Conservation (phyloP, 148 eudicot genomes). For the Gaultheria prostrata region DNA sequence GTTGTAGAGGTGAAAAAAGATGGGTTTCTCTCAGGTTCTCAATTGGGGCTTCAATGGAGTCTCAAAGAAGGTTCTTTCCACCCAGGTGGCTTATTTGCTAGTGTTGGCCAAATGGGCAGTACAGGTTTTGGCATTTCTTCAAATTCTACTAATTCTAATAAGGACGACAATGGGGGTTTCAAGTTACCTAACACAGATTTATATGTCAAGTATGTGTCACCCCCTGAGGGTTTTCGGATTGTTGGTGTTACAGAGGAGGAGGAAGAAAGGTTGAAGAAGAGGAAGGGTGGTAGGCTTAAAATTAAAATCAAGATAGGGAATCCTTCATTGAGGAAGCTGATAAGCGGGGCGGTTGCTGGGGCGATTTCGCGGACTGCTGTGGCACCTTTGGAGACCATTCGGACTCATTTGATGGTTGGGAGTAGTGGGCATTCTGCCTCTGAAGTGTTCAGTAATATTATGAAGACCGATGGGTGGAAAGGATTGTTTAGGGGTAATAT, state of each 20-base stretch:
- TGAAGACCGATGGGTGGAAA: constrained; percentile 88
- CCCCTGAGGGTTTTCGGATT: constrained; percentile 22
- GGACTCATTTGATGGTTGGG: constrained; percentile 99
- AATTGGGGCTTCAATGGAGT: constrained; percentile 38
- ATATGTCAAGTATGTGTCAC: constrained; percentile 11
- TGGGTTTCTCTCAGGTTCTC: constrained; percentile 29
- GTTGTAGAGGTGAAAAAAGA: constrained; percentile 14
- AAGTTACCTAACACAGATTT: constrained; percentile 22
- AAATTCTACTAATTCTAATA: constrained; percentile 21
- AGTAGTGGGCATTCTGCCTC: constrained; percentile 78
- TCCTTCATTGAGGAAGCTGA: constrained; percentile 84
- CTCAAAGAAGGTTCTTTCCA: constrained; percentile 23
- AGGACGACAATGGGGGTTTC: constrained; percentile 22
- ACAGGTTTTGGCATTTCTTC: constrained; percentile 31
- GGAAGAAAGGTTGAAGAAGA: constrained; percentile 34
- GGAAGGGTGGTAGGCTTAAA: constrained; percentile 41
- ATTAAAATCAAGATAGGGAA: constrained; percentile 75
- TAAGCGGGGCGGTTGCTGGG: constrained; percentile 93
- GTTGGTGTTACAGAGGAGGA: constrained; percentile 12
- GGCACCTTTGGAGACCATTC: constrained; percentile 95
- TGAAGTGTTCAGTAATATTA: constrained; percentile 78
- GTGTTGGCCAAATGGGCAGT: constrained; percentile 39
- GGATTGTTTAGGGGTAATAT: constrained; percentile 93
- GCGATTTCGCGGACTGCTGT: constrained; percentile 91
- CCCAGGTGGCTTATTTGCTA: constrained; percentile 33